Base-by-base conservation (phyloP, 768 basidiomycete species). In the Mycena rosella region DNA sequence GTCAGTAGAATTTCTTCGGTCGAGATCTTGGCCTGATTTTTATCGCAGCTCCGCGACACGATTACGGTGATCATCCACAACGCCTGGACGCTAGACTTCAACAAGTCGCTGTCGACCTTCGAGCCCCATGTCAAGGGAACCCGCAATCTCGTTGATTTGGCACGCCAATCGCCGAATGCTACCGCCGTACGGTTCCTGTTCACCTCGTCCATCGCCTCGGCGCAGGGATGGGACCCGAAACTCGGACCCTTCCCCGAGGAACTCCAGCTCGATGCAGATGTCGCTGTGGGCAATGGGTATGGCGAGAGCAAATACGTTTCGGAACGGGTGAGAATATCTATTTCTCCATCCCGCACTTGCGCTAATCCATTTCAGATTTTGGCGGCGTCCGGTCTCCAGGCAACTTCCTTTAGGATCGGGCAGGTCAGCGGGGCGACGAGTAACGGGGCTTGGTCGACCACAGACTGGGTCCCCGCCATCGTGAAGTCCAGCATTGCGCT, bases 21-120 rank as follows among this genome's bases (percentile, higher is more conserved):
- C 17, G 26, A 27, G 26, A 30, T 18, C 7, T 30, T 11, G 5
- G 15, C 27, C 44, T 58, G 20, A 58, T n/a, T n/a, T 45, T 18
- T 29, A n/a, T 58, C 55, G 34, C 44, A 78, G 74, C 70, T 81
- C 20, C 70, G 70, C 5, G 55, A 69, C 32, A 71, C 71, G 9
- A 66, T 75, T 5, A 78, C 74, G 1, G 44, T 71, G 6, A 75
- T 84, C 61, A 76, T 82, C 3, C 80, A 82, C 57, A 79, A 77
- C 40, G 84, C 84, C 9, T 87, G 86, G 86, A 76, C 76, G 2
- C 75, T 87, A 36, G 84, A 87, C 73, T 85, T 87, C 72, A 83
- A 82, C 45, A 75, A 83, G 0, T 74, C 77, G 15, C 70, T 85
- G 32, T 73, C 79, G 5, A n/a, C n/a, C 6, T 86, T 86, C 51